Evolutionary conservation across 2,329 filamentous ascomycete genomes (phyloP), one percentile per base, ranked within the genome.

Genomic region (Microsporum ferrugineum): DNA sequence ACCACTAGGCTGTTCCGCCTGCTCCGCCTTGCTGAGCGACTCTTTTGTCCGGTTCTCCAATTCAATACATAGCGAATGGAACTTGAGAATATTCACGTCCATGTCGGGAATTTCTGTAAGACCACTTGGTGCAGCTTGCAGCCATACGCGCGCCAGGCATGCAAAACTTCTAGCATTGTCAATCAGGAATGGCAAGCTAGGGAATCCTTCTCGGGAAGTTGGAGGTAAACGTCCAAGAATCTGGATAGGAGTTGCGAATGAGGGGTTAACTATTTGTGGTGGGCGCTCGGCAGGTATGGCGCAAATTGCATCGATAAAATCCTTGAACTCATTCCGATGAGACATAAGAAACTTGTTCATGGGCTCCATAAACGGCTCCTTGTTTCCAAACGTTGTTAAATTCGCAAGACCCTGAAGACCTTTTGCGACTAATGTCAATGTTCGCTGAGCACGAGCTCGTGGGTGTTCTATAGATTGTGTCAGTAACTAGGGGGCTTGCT

Each of bases 281-380:
- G 79, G 80, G 57, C 84, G 81, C 55, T 91, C 87, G 2, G 86
- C 83, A 1, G 89, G 86, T 59, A 96, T 89, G 6, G 87, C 84
- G 76, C 92, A 96, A 55, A 96, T 84, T 34, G 84, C 81, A 70
- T 97, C 91, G 63, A 96, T 87, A 68, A 91, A 96, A 55, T 86
- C 82, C 71, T 91, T 95, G 73, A 96, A 90, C 43, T 88, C 83
- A 67, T 87, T 82, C 23, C 91, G 84, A 69, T 95, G 87, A 0
- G 84, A 79, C 6, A 80, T 81, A 55, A 97, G 77, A 68, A 96
- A 96, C 49, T 83, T 83, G 70, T 96, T 97, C 92, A 97, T 97
- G 0, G 91, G 91, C 75, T 96, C 91, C 91, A 97, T 96, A 90
- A 91, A 97, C n/a, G 88, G 85, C 73, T 97, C 92, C 71, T 96